These are phyloP conservation scores for Ceratobasidium sp. DNA, from an alignment of 1,284 basidiomycete species.

Conservation along the genomic window DNA sequence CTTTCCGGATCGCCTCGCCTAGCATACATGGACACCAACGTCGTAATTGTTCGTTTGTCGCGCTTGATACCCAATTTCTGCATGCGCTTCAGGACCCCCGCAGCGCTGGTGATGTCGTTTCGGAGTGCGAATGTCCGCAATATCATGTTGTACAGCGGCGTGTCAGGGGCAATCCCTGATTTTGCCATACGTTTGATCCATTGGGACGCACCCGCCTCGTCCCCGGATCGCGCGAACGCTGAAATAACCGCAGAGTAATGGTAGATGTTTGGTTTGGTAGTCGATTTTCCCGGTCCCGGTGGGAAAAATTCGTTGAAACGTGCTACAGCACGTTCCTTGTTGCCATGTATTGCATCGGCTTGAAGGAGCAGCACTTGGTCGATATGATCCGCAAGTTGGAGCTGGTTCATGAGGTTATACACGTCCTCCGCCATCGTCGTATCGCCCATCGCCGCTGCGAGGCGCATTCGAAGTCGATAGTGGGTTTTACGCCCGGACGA, in stretches of 20 bases:
- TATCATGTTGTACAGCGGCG: constrained; percentile 71
- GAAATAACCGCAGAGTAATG: constrained; percentile 73
- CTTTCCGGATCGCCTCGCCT: constrained; percentile 74
- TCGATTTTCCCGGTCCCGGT: constrained; percentile 17
- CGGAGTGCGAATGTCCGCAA: constrained; percentile 71
- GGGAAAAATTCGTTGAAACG: constrained; percentile 72
- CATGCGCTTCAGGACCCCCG: constrained; percentile 75
- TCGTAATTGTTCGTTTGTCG: constrained; percentile 72
- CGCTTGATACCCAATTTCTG: constrained; percentile 65
- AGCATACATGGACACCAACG: constrained; percentile 78
- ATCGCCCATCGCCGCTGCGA: constrained; percentile 46
- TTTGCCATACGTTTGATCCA: constrained; percentile 71
- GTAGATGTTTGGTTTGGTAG: constrained; percentile 39
- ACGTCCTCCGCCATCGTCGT: constrained; percentile 26
- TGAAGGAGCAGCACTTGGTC: constrained; percentile 67
- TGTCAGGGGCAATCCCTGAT: constrained; percentile 66
- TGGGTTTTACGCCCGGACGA: constrained; percentile 26
- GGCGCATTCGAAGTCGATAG: constrained; percentile 42
- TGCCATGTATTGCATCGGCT: constrained; percentile 65
- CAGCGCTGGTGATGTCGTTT: constrained; percentile 70
- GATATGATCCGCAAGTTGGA: constrained; percentile 32
- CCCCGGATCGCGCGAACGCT: constrained; percentile 66
- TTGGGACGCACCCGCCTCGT: constrained; percentile 66
- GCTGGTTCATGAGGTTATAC: constrained; percentile 42
- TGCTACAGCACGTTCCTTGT: constrained; percentile 60